Evolutionary conservation across 176 grass and related monocot genomes (phyloP), one percentile per base, ranked within the genome.

Genomic region (Oryza rufipogon): DNA sequence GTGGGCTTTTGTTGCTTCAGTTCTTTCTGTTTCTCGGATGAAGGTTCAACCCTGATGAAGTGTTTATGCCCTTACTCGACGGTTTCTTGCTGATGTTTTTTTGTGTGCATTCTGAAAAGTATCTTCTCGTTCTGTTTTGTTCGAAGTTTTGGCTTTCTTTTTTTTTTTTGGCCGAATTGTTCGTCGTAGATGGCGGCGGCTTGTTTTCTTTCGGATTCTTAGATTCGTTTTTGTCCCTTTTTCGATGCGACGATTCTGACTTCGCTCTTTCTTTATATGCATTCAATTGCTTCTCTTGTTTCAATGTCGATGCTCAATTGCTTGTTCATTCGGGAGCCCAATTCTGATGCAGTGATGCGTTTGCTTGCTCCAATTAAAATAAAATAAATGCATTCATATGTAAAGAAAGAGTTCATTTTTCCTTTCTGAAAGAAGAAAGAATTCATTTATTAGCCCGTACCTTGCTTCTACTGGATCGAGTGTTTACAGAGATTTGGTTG

Each of bases 381-480:
- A 70, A 5, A 20, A 65, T 16, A 15, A 56, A 25, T 48, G n/a
- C 41, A 34, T n/a, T 48, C 6, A 11, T 69, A 11, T 7, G 12
- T 14, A 47, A 72, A 71, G 0, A 46, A 72, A 26, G 11, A 47
- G 14, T 47, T 22, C 20, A 11, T 72, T 22, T 68, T 74, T 49
- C 45, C 6, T 65, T 6, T 33, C 76, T 36, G 28, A 26, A 23
- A 51, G 20, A 20, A 56, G 75, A 84, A 54, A 11, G 11, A 78
- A 23, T 74, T 61, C 64, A 6, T 20, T 41, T 74, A 3, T 20
- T 49, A 61, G 33, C 10, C 15, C 14, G 11, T 39, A 13, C 66
- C 77, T 86, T 77, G 44, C 17, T 82, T 89, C 54, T 86, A 9
- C 20, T 86, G 54, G 78, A 56, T 72, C 3, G 4, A 70, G 68